These are phyloP conservation scores for Umbellularia californica DNA, from an alignment of 164 flowering plant genomes.

Conservation along the genomic window DNA sequence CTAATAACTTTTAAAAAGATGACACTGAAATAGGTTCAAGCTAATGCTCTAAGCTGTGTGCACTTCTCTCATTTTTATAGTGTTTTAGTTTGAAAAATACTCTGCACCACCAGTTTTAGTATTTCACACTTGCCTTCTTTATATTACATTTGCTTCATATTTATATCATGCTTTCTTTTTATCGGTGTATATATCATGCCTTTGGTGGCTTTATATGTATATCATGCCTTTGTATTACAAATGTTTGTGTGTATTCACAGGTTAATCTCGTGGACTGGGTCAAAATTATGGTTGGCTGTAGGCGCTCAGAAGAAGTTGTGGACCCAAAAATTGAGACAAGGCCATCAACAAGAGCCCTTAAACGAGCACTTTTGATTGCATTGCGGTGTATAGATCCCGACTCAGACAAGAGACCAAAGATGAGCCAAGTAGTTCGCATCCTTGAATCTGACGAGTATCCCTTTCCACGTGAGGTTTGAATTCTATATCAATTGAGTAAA, in stretches of 20 bases:
- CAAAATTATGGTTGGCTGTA: constrained; percentile 74
- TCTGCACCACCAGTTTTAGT: too few species aligned
- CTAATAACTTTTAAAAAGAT: not conserved
- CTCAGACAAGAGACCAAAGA: constrained; percentile 67
- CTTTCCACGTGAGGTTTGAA: constrained; percentile 55
- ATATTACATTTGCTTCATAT: too few species aligned
- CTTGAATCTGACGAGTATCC: constrained; percentile 88
- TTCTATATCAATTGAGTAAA: not conserved
- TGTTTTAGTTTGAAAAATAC: too few species aligned
- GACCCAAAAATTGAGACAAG: constrained; percentile 64
- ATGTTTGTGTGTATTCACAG: constrained; percentile 26
- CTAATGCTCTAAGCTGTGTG: too few species aligned
- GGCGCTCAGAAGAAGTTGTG: constrained; percentile 78
- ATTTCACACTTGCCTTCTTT: too few species aligned
- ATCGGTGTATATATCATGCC: too few species aligned
- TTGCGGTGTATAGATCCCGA: constrained; percentile 81
- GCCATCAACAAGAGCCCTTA: constrained; percentile 70
- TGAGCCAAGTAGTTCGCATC: constrained; percentile 86
- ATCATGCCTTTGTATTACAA: too few species aligned
- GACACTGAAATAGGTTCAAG: too few species aligned
- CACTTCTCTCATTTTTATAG: too few species aligned
- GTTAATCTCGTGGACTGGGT: constrained; percentile 87
- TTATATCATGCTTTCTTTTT: too few species aligned
- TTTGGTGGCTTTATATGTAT: too few species aligned
- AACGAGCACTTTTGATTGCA: constrained; percentile 76